These are phyloP conservation scores for Aspergillus sp. DNA, from an alignment of 2,329 filamentous ascomycete genomes.

Conservation along the genomic window DNA sequence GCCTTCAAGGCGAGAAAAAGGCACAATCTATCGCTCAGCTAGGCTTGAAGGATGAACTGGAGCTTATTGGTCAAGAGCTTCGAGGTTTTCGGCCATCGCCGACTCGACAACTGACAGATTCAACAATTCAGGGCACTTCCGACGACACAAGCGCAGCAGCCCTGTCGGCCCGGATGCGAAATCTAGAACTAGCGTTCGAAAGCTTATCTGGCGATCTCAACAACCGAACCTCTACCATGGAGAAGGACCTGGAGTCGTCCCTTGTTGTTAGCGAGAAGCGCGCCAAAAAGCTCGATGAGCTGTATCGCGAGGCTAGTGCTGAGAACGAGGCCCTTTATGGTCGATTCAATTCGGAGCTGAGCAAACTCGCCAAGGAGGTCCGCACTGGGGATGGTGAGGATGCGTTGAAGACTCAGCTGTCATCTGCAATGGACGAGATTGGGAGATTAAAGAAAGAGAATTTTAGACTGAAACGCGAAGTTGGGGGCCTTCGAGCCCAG, in stretches of 20 bases:
- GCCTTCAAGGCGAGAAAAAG: conserved; percentile 77
- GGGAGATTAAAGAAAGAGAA: conserved; percentile 82
- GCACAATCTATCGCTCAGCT: conserved; percentile 69
- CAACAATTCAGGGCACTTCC: conserved; percentile 24
- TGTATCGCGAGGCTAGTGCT: conserved; percentile 82
- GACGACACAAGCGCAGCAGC: conserved; percentile 19
- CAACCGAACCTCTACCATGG: conserved; percentile 62
- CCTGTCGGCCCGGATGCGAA: conserved; percentile 55
- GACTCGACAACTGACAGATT: conserved; percentile 35
- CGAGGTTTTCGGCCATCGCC: conserved; percentile 45
- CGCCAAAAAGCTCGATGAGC: conserved; percentile 77
- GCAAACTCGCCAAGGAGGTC: conserved; percentile 75
- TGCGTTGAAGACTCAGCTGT: conserved; percentile 69
- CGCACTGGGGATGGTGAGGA: conserved; percentile 76
- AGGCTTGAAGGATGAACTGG: conserved; percentile 71
- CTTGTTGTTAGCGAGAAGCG: conserved; percentile 75
- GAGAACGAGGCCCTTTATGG: conserved; percentile 94
- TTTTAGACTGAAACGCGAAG: conserved; percentile 75
- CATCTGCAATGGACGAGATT: conserved; percentile 74
- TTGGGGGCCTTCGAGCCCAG: conserved; percentile 65
- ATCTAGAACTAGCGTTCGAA: conserved; percentile 68
- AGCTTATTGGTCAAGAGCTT: conserved; percentile 79
- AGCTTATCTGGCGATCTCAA: conserved; percentile 59
- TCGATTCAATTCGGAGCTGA: conserved; percentile 86
- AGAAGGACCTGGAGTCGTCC: conserved; percentile 69